These are phyloP conservation scores for Dendrobium catenatum DNA, from an alignment of 106 monocot species.

Conservation along the genomic window DNA sequence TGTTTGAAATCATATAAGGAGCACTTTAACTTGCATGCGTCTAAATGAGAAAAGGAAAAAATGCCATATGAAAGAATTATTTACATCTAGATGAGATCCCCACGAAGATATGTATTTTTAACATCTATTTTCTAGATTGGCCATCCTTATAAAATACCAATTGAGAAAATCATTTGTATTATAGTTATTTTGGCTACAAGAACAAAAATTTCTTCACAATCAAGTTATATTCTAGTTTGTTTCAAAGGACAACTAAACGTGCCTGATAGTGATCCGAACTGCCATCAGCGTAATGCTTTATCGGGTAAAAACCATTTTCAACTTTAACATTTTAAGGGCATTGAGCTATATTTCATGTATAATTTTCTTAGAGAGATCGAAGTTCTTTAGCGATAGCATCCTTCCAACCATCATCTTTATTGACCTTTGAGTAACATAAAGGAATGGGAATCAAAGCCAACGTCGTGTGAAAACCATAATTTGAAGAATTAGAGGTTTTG, in stretches of 20 bases:
- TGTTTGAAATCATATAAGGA: too few relatives aligned
- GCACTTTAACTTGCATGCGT: too few relatives aligned
- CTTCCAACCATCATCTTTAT: conserved; percentile 3
- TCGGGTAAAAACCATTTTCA: not conserved
- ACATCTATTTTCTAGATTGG: too few relatives aligned
- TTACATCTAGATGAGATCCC: too few relatives aligned
- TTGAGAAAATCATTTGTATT: too few relatives aligned
- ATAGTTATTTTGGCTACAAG: too few relatives aligned
- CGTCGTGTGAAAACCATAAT: not conserved
- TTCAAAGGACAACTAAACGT: not conserved
- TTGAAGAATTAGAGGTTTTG: not conserved
- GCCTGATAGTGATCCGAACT: not conserved
- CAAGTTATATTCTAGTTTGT: not conserved
- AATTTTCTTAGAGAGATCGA: not conserved
- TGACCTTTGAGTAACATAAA: not conserved
- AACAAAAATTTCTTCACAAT: conserved; percentile 5
- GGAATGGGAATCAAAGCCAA: not conserved
- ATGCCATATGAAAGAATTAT: too few relatives aligned
- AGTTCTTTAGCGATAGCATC: conserved; percentile 21
- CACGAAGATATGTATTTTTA: too few relatives aligned
- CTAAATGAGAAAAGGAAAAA: too few relatives aligned
- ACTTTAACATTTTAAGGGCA: not conserved
- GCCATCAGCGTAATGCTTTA: not conserved
- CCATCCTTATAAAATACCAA: too few relatives aligned
- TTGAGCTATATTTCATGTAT: not conserved